These are phyloP conservation scores for Ceratobasidium sp. DNA, from an alignment of 1,284 basidiomycete species.

Conservation along the genomic window DNA sequence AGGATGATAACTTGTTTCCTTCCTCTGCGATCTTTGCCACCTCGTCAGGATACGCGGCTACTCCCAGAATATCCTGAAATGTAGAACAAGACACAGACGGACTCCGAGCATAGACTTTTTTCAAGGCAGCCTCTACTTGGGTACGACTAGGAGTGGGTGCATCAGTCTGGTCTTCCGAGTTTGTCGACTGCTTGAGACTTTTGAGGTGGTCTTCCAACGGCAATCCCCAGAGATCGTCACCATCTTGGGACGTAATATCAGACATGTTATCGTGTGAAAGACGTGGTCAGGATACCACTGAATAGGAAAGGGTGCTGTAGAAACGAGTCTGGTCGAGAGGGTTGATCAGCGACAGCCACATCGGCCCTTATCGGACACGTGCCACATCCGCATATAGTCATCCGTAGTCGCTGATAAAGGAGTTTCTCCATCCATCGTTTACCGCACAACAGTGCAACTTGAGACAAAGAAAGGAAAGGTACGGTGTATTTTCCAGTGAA, in stretches of 20 bases:
- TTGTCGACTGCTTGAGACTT: not conserved
- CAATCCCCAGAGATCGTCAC: not conserved
- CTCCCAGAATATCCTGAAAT: not conserved
- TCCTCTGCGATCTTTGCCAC: not conserved
- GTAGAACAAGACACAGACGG: not conserved
- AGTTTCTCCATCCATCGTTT: no score
- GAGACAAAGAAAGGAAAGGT: no score
- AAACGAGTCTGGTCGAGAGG: not conserved
- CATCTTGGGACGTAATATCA: not conserved
- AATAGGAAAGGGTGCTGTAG: not conserved
- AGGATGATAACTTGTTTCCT: not conserved
- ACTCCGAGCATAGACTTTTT: not conserved
- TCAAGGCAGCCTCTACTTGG: conserved; percentile 4
- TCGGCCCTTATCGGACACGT: not conserved
- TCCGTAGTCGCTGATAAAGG: no score
- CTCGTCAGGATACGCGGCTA: not conserved
- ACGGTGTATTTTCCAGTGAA: no score
- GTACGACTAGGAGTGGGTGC: not conserved
- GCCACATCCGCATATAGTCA: not conserved
- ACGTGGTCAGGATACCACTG: not conserved
- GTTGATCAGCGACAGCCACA: not conserved
- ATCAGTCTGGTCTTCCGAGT: not conserved
- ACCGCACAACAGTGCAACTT: no score
- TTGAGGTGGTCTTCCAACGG: not conserved
- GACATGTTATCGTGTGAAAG: not conserved